A percentile compares a stretch with the other conserved stretches of the same genome.
phyloP scores from a whole-genome alignment of 225 moss, liverwort and hornwort species.

The Climacium dendroides region DNA sequence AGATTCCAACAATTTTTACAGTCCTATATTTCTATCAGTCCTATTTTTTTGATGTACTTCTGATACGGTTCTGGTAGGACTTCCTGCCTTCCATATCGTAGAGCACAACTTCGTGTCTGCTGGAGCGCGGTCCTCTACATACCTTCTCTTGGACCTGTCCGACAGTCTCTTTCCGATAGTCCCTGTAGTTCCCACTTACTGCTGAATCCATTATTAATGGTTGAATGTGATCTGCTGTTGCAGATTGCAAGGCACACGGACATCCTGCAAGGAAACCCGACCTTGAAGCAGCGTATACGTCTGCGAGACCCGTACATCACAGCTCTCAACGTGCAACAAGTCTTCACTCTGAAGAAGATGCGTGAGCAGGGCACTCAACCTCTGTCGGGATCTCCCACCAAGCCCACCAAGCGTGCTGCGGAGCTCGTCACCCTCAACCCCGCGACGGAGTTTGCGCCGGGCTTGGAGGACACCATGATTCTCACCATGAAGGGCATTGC shows the following conservation, averaged over 20 bases:
- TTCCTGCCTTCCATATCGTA: background rate
- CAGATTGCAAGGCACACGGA: slow-evolving; percentile 52
- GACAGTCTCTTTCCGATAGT: background rate
- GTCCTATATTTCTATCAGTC: too few relatives aligned
- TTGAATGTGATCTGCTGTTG: background rate
- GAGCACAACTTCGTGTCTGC: background rate
- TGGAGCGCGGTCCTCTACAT: background rate
- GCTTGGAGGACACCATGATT: slow-evolving; percentile 49
- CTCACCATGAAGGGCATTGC: slow-evolving; percentile 67
- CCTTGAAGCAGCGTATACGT: slow-evolving; percentile 47
- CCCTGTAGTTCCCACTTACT: background rate
- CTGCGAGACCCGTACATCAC: slow-evolving; percentile 56
- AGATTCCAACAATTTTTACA: background rate
- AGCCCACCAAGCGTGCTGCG: slow-evolving; percentile 5
- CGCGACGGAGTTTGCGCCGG: slow-evolving; percentile 46
- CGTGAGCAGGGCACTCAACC: background rate
- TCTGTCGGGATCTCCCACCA: background rate
- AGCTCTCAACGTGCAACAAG: slow-evolving; percentile 53
- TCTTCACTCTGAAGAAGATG: slow-evolving; percentile 34
- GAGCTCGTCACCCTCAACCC: slow-evolving; percentile 43
- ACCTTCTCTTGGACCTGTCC: background rate
- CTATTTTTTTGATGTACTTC: background rate
- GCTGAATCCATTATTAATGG: background rate
- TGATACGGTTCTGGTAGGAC: background rate
- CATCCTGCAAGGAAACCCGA: slow-evolving; percentile 49